Evolutionary conservation across 2,329 filamentous ascomycete species (phyloP).

Genomic region (Fusarium sp.): DNA sequence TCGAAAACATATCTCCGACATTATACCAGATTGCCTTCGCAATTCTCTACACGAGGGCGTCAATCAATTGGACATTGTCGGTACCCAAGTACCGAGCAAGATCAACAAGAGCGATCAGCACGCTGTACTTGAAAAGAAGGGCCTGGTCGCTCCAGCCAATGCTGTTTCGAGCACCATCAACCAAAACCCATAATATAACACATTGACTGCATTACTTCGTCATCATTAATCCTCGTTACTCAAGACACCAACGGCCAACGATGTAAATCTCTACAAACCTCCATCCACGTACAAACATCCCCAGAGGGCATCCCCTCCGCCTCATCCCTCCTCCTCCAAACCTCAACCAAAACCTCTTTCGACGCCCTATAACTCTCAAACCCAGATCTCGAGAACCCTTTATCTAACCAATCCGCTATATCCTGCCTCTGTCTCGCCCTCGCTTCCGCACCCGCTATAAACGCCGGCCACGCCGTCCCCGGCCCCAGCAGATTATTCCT

Average conservation of each 20-base stretch:
- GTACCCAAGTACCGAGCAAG: rapidly evolving
- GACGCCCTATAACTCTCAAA: conserved; percentile 37
- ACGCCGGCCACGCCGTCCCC: conserved; percentile 37
- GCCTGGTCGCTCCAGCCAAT: rapidly evolving
- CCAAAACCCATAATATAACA: not conserved
- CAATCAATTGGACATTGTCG: too few species aligned
- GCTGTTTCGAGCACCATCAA: rapidly evolving
- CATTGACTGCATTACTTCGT: not conserved
- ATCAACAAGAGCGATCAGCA: rapidly evolving
- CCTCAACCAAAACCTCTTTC: conserved; percentile 29
- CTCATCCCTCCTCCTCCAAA: conserved; percentile 38
- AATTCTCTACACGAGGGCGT: too few species aligned
- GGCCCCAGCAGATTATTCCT: conserved; percentile 29
- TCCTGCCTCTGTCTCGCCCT: conserved; percentile 28
- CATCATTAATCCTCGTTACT: not conserved
- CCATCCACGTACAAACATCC: conserved; percentile 39
- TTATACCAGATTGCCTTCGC: too few species aligned
- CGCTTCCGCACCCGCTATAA: conserved; percentile 36
- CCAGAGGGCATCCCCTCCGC: conserved; percentile 12
- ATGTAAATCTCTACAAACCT: conserved; percentile 35
- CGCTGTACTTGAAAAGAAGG: not conserved
- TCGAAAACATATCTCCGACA: too few species aligned
- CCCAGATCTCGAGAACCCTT: conserved; percentile 30
- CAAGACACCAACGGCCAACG: conserved; percentile 35
- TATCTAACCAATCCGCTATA: conserved; percentile 34